Evolutionary conservation across 75 land plant genomes (phyloP).

Genomic region (Picea sitchensis): DNA sequence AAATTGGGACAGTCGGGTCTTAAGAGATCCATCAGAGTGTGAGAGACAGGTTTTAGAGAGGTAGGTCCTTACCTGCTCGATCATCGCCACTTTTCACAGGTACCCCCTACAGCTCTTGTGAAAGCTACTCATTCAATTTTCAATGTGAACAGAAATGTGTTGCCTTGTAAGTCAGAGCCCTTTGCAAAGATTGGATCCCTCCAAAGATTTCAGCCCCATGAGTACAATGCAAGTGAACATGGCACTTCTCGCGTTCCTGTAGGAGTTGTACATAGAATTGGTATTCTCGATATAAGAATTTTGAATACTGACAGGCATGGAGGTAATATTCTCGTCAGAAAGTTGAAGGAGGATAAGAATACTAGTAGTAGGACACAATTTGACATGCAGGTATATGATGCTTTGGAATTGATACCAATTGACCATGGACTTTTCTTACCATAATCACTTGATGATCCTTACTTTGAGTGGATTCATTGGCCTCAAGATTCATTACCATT

Average conservation of each 20-base stretch:
- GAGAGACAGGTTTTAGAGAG: conserved; percentile 68
- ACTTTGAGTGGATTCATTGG: conserved; percentile 91
- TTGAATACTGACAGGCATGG: conserved; percentile 81
- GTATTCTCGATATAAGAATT: conserved; percentile 68
- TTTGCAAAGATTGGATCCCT: conserved; percentile 56
- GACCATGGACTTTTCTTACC: conserved; percentile 86
- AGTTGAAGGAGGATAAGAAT: background rate
- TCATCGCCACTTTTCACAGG: conserved; percentile 61
- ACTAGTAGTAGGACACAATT: background rate
- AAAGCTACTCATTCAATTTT: conserved; percentile 42
- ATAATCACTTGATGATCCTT: conserved; percentile 73
- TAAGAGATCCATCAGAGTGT: conserved; percentile 42
- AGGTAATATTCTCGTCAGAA: conserved; percentile 73
- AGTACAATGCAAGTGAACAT: conserved; percentile 65
- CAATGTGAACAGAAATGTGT: conserved; percentile 25
- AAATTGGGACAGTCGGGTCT: conserved; percentile 51
- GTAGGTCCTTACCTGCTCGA: conserved; percentile 81
- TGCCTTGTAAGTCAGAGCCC: conserved; percentile 11
- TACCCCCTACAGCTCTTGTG: conserved; percentile 68
- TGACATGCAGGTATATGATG: conserved; percentile 7
- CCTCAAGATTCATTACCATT: conserved; percentile 81
- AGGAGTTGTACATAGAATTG: conserved; percentile 63
- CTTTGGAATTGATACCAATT: conserved; percentile 66
- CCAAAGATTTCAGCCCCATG: conserved; percentile 65
- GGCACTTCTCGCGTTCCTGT: conserved; percentile 67